Evolutionary conservation across 2,329 filamentous ascomycete species (phyloP).

Genomic region (Fusarium euwallaceae): DNA sequence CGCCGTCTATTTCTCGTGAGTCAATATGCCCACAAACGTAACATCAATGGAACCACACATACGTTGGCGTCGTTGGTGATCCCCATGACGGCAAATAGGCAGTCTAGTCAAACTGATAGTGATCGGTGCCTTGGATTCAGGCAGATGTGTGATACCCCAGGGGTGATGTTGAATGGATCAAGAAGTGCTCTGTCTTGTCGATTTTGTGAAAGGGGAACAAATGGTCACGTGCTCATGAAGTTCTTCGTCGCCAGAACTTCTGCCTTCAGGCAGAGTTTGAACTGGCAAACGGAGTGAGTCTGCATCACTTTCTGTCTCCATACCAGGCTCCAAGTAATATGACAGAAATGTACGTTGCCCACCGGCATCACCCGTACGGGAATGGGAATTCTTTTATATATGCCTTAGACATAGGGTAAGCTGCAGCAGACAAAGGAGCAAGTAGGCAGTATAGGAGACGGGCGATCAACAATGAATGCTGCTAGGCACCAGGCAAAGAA

Average conservation of each 20-base stretch:
- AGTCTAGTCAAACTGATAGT: neutral
- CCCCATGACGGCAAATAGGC: neutral
- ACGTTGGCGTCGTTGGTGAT: neutral
- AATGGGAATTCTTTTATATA: neutral
- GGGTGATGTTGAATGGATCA: neutral
- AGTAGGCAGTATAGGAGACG: neutral
- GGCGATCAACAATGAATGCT: neutral
- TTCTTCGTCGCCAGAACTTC: neutral
- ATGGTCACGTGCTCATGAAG: neutral
- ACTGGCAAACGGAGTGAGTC: neutral
- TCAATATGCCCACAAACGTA: neutral
- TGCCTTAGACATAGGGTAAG: neutral
- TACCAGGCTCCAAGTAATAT: neutral
- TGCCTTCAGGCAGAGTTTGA: neutral
- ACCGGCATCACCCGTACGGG: neutral
- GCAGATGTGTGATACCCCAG: neutral
- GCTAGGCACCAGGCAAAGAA: neutral
- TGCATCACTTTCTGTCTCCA: neutral
- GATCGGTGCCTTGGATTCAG: neutral
- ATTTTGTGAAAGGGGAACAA: neutral
- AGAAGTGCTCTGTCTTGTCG: neutral
- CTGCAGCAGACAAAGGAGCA: neutral
- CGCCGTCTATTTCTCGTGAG: neutral
- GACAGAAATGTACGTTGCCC: neutral
- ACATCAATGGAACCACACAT: neutral